Conservation (phyloP, 805 yeast species). For the Monosporozyma siamensis region DNA sequence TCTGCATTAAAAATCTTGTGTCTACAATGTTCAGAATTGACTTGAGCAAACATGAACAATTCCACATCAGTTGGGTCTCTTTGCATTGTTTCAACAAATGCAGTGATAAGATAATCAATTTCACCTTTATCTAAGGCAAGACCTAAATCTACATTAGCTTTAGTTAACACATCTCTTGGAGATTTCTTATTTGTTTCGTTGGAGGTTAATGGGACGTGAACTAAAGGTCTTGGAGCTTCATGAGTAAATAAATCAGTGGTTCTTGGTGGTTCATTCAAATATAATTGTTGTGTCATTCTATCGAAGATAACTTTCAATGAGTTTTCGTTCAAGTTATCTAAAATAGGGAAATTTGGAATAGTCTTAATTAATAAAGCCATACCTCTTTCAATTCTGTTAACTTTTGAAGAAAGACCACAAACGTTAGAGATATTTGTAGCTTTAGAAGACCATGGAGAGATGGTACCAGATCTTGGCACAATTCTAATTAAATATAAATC, state of each 20-base stretch:
- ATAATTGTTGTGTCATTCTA: constrained; percentile 84
- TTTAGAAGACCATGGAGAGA: constrained; percentile 98
- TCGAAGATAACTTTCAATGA: constrained; percentile 71
- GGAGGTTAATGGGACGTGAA: constrained; percentile 54
- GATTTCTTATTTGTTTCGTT: constrained; percentile 16
- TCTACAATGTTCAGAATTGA: constrained; percentile 97
- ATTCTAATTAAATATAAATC: constrained; percentile 59
- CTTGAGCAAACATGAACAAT: constrained; percentile 98
- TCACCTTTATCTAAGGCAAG: constrained; percentile 93
- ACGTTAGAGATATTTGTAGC: constrained; percentile 91
- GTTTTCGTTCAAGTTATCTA: constrained; percentile 43
- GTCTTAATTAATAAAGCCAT: constrained; percentile 61
- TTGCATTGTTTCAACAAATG: constrained; percentile 65
- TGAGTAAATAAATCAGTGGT: constrained; percentile 65
- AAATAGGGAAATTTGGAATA: constrained; percentile 60
- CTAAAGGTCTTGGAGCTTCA: constrained; percentile 76
- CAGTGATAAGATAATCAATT: constrained; percentile 74
- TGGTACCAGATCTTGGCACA: constrained; percentile 89
- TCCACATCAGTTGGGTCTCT: constrained; percentile 98
- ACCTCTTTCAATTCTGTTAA: constrained; percentile 90
- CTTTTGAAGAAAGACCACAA: constrained; percentile 64
- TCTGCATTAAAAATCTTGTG: constrained; percentile 98
- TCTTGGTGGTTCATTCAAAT: constrained; percentile 50
- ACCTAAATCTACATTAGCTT: constrained; percentile 78
- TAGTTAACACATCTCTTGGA: constrained; percentile 47